Percentiles rank a stretch among this genome's conserved stretches.
Conservation (phyloP, 2,329 filamentous ascomycete genomes). For the Colletotrichum shisoi region DNA sequence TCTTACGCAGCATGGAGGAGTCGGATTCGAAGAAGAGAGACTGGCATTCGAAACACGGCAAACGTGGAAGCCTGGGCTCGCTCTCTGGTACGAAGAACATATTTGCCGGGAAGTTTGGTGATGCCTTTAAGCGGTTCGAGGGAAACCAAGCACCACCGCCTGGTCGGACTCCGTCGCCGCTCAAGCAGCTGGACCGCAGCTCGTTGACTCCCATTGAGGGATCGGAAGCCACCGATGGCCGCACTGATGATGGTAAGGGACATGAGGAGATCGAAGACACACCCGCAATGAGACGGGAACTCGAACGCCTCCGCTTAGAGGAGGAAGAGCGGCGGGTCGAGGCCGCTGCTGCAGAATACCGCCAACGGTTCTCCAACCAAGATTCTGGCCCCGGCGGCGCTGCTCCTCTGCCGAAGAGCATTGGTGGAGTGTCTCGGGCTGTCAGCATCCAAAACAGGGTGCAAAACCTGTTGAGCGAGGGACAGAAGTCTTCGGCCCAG, state of each 20-base stretch:
- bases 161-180: constrained; percentile 58
- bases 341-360: constrained; percentile 87
- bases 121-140: constrained; percentile 93
- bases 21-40: constrained; percentile 65
- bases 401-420: constrained; percentile 60
- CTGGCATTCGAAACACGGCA: constrained; percentile 65
- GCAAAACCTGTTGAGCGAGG: constrained; percentile 83
- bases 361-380: constrained; percentile 72
- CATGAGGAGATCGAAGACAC: constrained; percentile 71
- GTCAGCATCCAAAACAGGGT: constrained; percentile 92
- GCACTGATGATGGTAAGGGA: constrained; percentile 71
- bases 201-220: constrained; percentile 75
- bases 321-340: constrained; percentile 92
- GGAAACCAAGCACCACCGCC: constrained; percentile 53
- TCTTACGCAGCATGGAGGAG: constrained; percentile 78
- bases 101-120: constrained; percentile 87
- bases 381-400: constrained; percentile 50
- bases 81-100: constrained; percentile 80
- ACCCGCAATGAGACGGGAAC: constrained; percentile 87
- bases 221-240: constrained; percentile 74
- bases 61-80: constrained; percentile 77
- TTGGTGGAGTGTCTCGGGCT: constrained; percentile 70
- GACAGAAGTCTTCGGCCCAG: constrained; percentile 64
- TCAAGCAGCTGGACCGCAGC: constrained; percentile 58
- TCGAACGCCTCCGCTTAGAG: constrained; percentile 80